Evolutionary conservation across 2,329 filamentous ascomycete genomes (phyloP).

Genomic region (Venturia pyrina): DNA sequence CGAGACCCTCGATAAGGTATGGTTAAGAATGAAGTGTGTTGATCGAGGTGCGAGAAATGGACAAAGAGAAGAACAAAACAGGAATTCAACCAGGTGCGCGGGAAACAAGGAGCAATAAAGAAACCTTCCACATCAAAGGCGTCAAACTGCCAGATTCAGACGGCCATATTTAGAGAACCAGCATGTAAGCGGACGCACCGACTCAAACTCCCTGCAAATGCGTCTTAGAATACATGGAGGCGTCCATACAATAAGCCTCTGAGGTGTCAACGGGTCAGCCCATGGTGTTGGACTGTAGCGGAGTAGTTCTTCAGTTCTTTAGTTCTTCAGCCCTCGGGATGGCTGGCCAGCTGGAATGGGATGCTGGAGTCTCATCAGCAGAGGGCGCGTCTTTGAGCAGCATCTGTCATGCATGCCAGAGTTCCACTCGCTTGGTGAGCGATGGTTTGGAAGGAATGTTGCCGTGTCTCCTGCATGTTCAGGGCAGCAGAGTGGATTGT

Average conservation of each 20-base stretch:
- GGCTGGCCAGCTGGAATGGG: neutral
- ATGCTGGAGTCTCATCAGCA: neutral
- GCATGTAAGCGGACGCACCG: conserved; percentile 3
- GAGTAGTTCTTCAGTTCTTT: neutral
- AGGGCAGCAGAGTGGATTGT: neutral
- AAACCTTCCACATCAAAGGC: neutral
- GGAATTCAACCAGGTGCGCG: neutral
- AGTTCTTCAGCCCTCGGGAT: neutral
- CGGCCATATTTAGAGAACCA: neutral
- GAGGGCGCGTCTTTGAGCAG: neutral
- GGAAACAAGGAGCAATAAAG: neutral
- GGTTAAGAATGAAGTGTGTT: neutral
- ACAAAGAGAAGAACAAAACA: neutral
- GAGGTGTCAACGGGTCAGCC: neutral
- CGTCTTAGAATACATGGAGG: conserved; percentile 4
- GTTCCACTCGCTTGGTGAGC: neutral
- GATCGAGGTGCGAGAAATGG: neutral
- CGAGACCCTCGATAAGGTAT: neutral
- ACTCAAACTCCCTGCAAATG: neutral
- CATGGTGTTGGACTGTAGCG: neutral
- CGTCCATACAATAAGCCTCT: conserved; percentile 3
- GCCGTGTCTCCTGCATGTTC: neutral
- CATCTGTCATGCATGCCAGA: neutral
- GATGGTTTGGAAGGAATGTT: neutral
- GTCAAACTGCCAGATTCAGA: neutral